Evolutionary conservation across 352 stramenopile genomes (phyloP), one percentile per base, ranked within the genome.

Genomic region (Blastocystis hominis): DNA sequence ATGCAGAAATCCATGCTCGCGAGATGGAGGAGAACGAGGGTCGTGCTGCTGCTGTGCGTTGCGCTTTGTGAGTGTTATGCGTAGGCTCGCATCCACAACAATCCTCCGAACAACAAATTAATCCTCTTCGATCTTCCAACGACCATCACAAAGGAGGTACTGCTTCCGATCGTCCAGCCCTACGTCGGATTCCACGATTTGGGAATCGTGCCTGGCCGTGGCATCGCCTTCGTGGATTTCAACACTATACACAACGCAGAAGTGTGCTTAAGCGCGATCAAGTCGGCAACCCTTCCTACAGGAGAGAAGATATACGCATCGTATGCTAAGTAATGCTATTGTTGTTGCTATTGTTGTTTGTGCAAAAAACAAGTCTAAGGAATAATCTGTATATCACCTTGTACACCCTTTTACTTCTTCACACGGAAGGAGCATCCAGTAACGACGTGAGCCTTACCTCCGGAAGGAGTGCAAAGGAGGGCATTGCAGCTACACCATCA

Each of bases 211-310:
- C 72, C 72, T 64, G 72, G 72, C 38, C 72, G 72, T 68, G 72
- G 72, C n/a, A 84, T 84, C 55, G 72, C 72, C 3, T 84, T 84
- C 38, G 72, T 84, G n/a, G 72, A 84, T n/a, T 84, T 84, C 50
- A 53, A 84, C 46, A 54, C 44, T 46, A 34, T 84, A 7, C 50
- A 53, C 13, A 84, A 84, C 24, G 72, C 72, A 24, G 72, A 53
- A 0, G 47, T 84, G 6, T 84, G 72, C 46, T 40, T 84, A 10
- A 84, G 72, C 46, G 72, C 72, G 2, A 66, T 84, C 15, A 84
- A 84, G 72, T 40, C 30, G 24, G 62, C 62, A 15, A 36, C 40
- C 1, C 72, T 84, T 10, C 47, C 72, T 47, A 50, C 72, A 4
- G 72, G 72, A 50, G 72, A 84, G 20, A 84, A 44, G 55, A 59